Percentiles rank a stretch among this genome's conserved stretches.
Evolutionary conservation across 2,329 filamentous ascomycete genomes (phyloP).

Genomic region (Penicillium sp.): DNA sequence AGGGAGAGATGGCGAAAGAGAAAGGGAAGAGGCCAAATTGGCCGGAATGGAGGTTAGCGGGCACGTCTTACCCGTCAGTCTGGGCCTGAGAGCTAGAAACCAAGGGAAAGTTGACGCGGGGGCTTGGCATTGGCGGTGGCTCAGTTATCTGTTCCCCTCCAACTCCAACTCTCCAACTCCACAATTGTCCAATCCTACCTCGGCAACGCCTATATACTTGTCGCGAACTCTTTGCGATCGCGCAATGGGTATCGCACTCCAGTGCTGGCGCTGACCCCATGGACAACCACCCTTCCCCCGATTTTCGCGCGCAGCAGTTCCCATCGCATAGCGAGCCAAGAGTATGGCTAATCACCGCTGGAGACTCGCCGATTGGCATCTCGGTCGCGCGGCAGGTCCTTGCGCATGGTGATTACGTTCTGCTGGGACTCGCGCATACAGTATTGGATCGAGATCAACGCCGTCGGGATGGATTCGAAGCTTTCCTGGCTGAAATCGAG

Average conservation of each 20-base stretch:
- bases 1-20: constrained; percentile 7
- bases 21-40: constrained; percentile 11
- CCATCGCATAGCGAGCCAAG: constrained; percentile 68
- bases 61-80: background rate
- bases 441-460: constrained; percentile 74
- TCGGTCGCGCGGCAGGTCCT: constrained; percentile 79
- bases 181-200: constrained; percentile 7
- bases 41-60: constrained; percentile 9
- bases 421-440: constrained; percentile 75
- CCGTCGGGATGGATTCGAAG: constrained; percentile 75
- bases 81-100: background rate
- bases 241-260: constrained; percentile 31
- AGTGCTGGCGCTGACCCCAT: constrained; percentile 30
- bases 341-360: constrained; percentile 90
- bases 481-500: constrained; percentile 65
- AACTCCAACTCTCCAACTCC: constrained; percentile 10
- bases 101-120: constrained; percentile 1
- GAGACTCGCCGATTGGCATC: constrained; percentile 80
- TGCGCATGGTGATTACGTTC: constrained; percentile 87
- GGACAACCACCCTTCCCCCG: constrained; percentile 36
- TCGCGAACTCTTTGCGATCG: constrained; percentile 9
- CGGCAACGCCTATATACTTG: background rate
- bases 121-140: constrained; percentile 1
- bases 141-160: background rate
- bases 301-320: constrained; percentile 52